Evolutionary conservation across 345 rosid species (phyloP).

Genomic region (Gossypium herbaceum): DNA sequence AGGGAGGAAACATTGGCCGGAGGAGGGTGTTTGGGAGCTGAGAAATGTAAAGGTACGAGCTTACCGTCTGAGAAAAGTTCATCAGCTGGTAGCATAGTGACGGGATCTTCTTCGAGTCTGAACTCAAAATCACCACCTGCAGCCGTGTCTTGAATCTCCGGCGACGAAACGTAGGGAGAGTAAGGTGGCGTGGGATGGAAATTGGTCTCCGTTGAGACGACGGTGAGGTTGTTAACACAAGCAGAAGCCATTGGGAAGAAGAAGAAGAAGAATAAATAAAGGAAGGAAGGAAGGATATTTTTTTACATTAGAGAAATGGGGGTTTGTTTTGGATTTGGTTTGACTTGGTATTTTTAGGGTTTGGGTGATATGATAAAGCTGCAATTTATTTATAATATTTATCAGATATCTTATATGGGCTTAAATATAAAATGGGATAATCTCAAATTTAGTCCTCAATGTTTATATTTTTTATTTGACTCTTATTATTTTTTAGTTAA

Average conservation of each 20-base stretch:
- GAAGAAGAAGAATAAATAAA: neutral
- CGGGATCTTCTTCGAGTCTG: constrained; percentile 77
- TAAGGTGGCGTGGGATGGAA: neutral
- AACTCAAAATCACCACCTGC: constrained; percentile 71
- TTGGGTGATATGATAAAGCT: no score
- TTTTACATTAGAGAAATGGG: no score
- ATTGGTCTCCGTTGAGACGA: neutral
- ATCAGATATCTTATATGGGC: no score
- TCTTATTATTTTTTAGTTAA: no score
- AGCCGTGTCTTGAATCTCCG: constrained; percentile 25
- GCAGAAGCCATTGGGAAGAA: neutral
- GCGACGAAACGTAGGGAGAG: neutral
- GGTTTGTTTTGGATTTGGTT: no score
- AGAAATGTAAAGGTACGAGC: constrained; percentile 67
- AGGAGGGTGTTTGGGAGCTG: neutral
- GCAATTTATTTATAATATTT: no score
- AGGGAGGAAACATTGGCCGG: constrained; percentile 26
- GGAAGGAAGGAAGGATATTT: neutral
- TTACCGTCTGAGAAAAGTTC: constrained; percentile 88
- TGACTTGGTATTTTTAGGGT: no score
- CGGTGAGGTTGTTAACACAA: neutral
- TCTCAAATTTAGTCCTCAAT: no score
- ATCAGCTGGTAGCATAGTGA: constrained; percentile 87
- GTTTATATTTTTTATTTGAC: no score
- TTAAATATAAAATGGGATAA: no score